These are phyloP conservation scores for Marvania coccoides DNA, from an alignment of 139 green algal species.

Conservation along the genomic window DNA sequence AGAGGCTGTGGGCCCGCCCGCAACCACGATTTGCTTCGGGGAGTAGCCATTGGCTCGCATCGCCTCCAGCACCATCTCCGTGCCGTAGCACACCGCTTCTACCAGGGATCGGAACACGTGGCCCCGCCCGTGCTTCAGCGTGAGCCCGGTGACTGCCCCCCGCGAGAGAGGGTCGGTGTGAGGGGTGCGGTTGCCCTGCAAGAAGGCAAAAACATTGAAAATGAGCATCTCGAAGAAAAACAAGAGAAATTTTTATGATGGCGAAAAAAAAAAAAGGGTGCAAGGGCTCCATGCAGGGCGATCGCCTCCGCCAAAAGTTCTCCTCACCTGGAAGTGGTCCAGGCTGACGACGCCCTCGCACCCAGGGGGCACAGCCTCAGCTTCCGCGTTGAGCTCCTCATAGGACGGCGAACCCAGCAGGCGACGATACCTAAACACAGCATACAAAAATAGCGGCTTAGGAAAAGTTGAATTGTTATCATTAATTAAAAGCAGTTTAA, in stretches of 20 bases:
- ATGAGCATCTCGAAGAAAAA: no score
- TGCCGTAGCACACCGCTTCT: conserved; percentile 65
- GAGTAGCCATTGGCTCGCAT: conserved; percentile 46
- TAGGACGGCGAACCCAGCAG: conserved; percentile 29
- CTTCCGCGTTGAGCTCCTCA: conserved; percentile 47
- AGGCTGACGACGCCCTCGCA: conserved; percentile 62
- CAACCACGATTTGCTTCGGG: conserved; percentile 41
- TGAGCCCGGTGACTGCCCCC: conserved; percentile 62
- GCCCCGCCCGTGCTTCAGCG: conserved; percentile 53
- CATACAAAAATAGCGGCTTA: no score
- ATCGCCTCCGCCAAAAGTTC: not conserved
- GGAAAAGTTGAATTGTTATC: no score
- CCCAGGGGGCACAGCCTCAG: conserved; percentile 45
- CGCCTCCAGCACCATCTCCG: conserved; percentile 56
- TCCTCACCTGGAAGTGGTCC: conserved; percentile 71
- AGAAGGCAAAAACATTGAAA: not conserved
- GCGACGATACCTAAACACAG: no score
- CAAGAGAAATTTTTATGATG: no score
- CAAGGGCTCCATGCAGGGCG: no score
- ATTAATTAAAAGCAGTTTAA: no score
- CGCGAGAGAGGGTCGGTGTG: conserved; percentile 66
- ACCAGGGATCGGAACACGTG: conserved; percentile 68
- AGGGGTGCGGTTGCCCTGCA: conserved; percentile 71
- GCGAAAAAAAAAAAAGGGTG: no score
- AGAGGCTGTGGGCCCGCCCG: conserved; percentile 49